Percentiles rank a stretch among this genome's conserved stretches.
These are phyloP conservation scores for Podospora sp. DNA, from an alignment of 495 filamentous ascomycete genomes.

Conservation along the genomic window DNA sequence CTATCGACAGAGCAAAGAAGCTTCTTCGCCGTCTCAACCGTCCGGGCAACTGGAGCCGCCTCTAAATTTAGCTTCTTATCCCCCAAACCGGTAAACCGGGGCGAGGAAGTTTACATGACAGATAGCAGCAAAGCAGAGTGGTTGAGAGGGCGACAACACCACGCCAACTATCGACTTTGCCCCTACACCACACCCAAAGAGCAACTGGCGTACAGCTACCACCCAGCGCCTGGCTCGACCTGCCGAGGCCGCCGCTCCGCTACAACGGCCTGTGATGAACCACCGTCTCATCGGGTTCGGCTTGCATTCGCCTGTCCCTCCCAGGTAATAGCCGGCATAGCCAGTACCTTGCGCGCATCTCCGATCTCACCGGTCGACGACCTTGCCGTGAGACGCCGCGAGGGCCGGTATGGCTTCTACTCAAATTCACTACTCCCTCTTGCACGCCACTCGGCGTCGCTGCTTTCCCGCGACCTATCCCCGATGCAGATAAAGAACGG, in stretches of 20 bases:
- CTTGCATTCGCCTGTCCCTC: background rate
- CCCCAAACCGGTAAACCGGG: background rate
- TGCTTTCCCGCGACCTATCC: constrained; percentile 1
- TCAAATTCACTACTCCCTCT: background rate
- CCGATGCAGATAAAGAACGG: background rate
- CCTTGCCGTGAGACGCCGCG: background rate
- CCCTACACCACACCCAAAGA: background rate
- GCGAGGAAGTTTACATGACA: background rate
- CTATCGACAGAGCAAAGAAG: background rate
- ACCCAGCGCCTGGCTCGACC: background rate
- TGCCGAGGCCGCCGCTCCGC: background rate
- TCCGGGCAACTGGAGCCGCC: background rate
- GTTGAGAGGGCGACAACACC: background rate
- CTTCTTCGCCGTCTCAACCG: background rate
- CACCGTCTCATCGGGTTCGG: no score
- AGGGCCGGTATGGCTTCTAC: background rate
- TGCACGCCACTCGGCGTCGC: background rate
- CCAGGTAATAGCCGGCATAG: background rate
- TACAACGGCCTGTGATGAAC: background rate
- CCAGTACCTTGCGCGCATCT: background rate
- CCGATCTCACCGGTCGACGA: background rate
- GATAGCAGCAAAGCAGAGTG: background rate
- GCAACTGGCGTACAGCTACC: background rate
- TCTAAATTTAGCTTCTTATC: constrained; percentile 1
- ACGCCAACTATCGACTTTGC: background rate